phyloP scores from a whole-genome alignment of 208 protist species.

The Leishmania aethiopica region DNA sequence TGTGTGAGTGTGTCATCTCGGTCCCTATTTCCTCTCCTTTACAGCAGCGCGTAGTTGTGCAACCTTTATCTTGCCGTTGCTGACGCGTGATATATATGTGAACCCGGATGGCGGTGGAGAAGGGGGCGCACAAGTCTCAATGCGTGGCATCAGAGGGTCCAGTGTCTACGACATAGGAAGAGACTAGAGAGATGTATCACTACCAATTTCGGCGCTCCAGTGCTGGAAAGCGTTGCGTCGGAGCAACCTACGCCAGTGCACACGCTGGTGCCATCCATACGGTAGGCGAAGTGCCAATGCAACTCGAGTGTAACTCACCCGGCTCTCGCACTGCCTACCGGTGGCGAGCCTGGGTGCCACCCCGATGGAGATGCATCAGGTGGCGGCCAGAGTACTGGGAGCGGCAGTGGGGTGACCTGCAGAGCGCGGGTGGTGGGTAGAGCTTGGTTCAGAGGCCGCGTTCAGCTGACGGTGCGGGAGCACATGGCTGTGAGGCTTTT shows the following conservation, averaged over 20 bases:
- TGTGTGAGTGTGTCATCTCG: not conserved
- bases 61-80: too few species aligned
- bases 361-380: not conserved
- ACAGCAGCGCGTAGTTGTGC: not conserved
- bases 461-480: not conserved
- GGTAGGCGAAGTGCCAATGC: not conserved
- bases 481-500: not conserved
- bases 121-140: not conserved
- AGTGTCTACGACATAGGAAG: not conserved
- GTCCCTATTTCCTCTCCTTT: not conserved
- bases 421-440: not conserved
- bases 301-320: not conserved
- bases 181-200: not conserved
- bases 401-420: not conserved
- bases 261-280: not conserved
- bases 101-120: too few species aligned
- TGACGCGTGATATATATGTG: not conserved
- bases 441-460: too few species aligned
- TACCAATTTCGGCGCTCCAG: not conserved
- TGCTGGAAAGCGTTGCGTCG: not conserved
- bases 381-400: not conserved
- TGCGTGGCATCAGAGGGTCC: not conserved
- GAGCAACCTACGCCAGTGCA: not conserved
- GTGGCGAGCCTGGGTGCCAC: not conserved
- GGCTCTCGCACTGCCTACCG: not conserved